Base-by-base conservation (phyloP, 495 filamentous ascomycete species). In the Hypoxylon lenormandii region DNA sequence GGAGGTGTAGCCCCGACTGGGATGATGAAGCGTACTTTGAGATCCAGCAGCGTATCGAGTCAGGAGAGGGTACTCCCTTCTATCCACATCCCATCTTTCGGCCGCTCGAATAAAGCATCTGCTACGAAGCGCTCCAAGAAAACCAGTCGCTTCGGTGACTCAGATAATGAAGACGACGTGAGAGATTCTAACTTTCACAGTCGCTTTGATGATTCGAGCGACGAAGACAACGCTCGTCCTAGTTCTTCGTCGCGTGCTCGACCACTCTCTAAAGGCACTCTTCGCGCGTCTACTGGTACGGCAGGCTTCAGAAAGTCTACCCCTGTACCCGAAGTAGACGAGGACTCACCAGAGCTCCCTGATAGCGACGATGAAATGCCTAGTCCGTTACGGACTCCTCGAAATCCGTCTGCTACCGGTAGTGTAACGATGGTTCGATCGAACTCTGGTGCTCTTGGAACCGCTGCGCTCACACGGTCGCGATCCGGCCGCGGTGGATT, bases 121-220 rank as follows among this genome's bases (percentile, higher is more conserved):
- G 8, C 28, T 38, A 23, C 65, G 4, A 70, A 65, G 16, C 52
- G 36, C 19, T 68, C 71, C 16, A 74, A 66, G 57, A 72, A 19
- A 53, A 30, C 65, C 8, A 84, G 81, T 57, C 82, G 87, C 0
- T 90, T 92, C 65, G 86, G 73, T 0, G 87, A 92, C 68, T 94
- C 91, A 0, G 92, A 91, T 65, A 90, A 90, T 23, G 92, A 94
- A 15, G 89, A 88, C 16, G 85, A 85, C 2, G 81, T 73, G 0
- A 19, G 18, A n/a, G 68, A 58, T 12, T 48, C 76, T 15, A 69
- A 79, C 1, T 91, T 90, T 72, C 82, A 79, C 36, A 93, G 91
- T 72, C 88, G 92, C 2, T 93, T 93, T 71, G 88, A 86, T n/a
- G 90, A 93, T 62, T 94, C 91, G 1, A 93, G 91, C 72, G 91